Evolutionary conservation across 352 stramenopile genomes (phyloP).

Genomic region (Phytopythium mirpurense): DNA sequence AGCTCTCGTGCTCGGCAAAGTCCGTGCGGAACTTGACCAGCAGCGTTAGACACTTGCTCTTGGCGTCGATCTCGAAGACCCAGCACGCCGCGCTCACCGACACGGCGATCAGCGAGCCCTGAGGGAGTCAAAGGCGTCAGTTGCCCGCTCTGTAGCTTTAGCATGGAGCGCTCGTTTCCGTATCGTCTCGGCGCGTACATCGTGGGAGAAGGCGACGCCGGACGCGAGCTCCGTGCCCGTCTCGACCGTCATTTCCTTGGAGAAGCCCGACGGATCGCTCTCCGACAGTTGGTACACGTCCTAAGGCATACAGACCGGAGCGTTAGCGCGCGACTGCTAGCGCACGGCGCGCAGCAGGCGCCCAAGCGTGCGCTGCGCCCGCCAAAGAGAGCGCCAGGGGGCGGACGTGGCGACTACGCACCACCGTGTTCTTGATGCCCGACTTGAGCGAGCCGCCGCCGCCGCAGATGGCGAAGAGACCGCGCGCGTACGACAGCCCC

Average conservation of each 20-base stretch:
- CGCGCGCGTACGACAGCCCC: constrained; percentile 66
- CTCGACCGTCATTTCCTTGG: constrained; percentile 62
- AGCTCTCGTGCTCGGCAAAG: constrained; percentile 67
- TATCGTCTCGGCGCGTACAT: constrained; percentile 17
- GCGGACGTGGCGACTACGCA: constrained; percentile 19
- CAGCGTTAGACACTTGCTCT: constrained; percentile 53
- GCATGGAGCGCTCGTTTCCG: too few species aligned
- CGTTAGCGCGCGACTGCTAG: not conserved
- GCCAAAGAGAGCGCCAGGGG: too few species aligned
- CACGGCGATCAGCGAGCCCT: constrained; percentile 65
- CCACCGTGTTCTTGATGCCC: constrained; percentile 84
- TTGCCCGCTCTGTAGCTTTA: too few species aligned
- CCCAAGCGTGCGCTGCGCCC: too few species aligned
- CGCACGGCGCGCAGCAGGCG: not conserved
- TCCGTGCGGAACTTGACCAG: constrained; percentile 81
- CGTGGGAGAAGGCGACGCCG: constrained; percentile 68
- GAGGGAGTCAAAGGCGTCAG: not conserved
- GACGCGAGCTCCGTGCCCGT: constrained; percentile 70
- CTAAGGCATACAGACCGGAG: constrained; percentile 12
- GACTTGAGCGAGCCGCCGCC: constrained; percentile 79
- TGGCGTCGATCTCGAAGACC: constrained; percentile 62
- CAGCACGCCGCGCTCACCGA: constrained; percentile 72
- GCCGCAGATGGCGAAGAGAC: constrained; percentile 76
- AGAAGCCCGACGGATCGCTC: constrained; percentile 55
- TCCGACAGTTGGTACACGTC: constrained; percentile 74